Evolutionary conservation across 2,329 filamentous ascomycete species (phyloP), one percentile per base, ranked within the genome.

Genomic region (Cercospora janseana): DNA sequence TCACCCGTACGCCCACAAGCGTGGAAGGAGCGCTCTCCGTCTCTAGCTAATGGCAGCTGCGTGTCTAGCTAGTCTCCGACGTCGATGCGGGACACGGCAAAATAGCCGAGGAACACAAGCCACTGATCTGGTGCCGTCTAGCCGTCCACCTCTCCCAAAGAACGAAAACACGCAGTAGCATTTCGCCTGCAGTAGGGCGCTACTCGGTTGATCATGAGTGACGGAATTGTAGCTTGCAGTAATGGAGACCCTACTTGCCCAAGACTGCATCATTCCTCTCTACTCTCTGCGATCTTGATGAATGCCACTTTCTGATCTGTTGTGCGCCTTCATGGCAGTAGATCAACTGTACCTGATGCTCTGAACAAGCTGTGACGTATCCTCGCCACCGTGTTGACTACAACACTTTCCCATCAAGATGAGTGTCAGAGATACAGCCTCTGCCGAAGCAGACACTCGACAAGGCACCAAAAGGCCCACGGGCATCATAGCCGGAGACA

Each of bases 391-490:
- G n/a, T n/a, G n/a, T n/a, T n/a, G n/a, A n/a, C n/a, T n/a, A n/a
- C n/a, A n/a, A 21, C n/a, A 13, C 12, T 6, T 4, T 6, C 13
- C 16, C 10, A 24, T 38, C 35, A 38, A 46, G 32, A 49, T 45
- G 37, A 51, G 27, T 31, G 46, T 10, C 32, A 38, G 43, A n/a
- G 23, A 38, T 21, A 37, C 16, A 15, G 16, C 12, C 12, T n/a
- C 61, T 93, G 18, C 46, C 40, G 15, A 28, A 29, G 28, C 46
- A 29, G 52, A 51, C 37, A 10, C 18, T 45, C 34, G 23, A 13
- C n/a, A 45, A 21, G 48, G 47, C 15, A 42, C 26, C 13, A 28
- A 52, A 8, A 51, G 34, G 15, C 46, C 44, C 10, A 46, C 46
- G 9, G 51, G 35, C 4, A 41, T 18, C 15, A 16, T 50, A 23